These are phyloP conservation scores for Daldinia sp. DNA, from an alignment of 2,329 filamentous ascomycete genomes.

Conservation along the genomic window DNA sequence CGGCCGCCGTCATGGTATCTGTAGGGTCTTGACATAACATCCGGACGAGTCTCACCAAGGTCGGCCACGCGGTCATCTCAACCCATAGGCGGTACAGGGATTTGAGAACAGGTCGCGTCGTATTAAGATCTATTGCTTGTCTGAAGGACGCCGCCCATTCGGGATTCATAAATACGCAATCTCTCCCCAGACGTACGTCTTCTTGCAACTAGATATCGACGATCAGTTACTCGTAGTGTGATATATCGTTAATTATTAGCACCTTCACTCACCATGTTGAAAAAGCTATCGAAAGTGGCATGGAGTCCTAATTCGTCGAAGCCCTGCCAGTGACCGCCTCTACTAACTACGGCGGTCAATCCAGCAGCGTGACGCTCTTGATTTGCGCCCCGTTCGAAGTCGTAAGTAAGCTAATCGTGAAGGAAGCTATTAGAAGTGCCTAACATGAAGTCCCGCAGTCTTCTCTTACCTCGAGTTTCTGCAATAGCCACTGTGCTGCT, in stretches of 20 bases:
- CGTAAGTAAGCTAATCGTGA: constrained; percentile 38
- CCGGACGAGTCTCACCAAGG: constrained; percentile 37
- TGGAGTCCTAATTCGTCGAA: constrained; percentile 41
- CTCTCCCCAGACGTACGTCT: constrained; percentile 41
- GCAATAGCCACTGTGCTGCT: constrained; percentile 41
- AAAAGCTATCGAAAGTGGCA: constrained; percentile 42
- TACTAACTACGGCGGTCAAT: constrained; percentile 41
- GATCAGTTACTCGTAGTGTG: constrained; percentile 22
- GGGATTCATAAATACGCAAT: constrained; percentile 39
- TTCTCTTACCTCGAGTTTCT: constrained; percentile 45
- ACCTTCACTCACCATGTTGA: constrained; percentile 41
- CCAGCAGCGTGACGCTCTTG: constrained; percentile 44
- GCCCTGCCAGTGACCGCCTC: constrained; percentile 35
- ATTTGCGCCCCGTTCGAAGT: constrained; percentile 42
- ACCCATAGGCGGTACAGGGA: constrained; percentile 41
- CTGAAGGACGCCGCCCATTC: constrained; percentile 39
- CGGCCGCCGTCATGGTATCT: constrained; percentile 38
- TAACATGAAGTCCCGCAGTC: too few relatives aligned
- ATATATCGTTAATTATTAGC: neutral
- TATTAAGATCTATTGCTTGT: constrained; percentile 34
- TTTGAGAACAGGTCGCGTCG: constrained; percentile 31
- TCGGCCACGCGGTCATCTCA: constrained; percentile 43
- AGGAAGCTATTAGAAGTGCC: constrained; percentile 18
- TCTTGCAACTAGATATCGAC: constrained; percentile 38
- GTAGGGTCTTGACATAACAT: constrained; percentile 34